Evolutionary conservation across 768 basidiomycete genomes (phyloP), one percentile per base, ranked within the genome.

Genomic region (Termitomyces sp.): DNA sequence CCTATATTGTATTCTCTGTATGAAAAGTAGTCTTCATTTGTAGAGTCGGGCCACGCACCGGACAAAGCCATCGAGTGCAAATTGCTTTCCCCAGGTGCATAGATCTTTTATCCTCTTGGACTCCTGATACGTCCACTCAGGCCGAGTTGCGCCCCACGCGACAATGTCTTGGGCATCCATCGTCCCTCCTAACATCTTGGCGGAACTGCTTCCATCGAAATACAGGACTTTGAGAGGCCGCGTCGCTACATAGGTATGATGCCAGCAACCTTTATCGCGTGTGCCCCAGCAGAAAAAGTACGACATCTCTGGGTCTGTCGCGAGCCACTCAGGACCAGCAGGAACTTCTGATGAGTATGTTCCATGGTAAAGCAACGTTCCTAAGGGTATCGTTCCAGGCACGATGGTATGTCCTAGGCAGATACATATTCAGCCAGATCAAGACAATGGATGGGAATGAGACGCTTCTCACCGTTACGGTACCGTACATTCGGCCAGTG

Each of bases 181-280:
- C 34, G 34, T 34, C 37, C 17, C 55, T 24, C 55, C 55, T 15
- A 47, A 21, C 64, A 77, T 65, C 52, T 78, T 80, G 0, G 70
- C 73, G 0, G 75, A 79, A 51, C 79, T 78, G 43, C 65, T 76
- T 0, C 81, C 80, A 49, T 83, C 81, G 42, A 82, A 81, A 57
- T 81, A 80, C 8, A 81, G 53, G 3, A 81, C 62, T 40, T 74
- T 76, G 32, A 82, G 61, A 1, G 77, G 63, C 2, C 76, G 69
- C 4, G 67, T 66, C 5, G 26, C 26, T 28, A 28, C 26, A 28
- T 28, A 28, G 26, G 26, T 28, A 28, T 28, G 26, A 28, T 28
- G 26, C 26, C 26, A 28, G 6, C 26, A 28, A 2, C 6, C 70
- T 55, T 7, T 75, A 54, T 6, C n/a, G n/a, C n/a, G 75, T 77